Base-by-base conservation (phyloP, 2,329 filamentous ascomycete genomes). In the Penicillium sp. region DNA sequence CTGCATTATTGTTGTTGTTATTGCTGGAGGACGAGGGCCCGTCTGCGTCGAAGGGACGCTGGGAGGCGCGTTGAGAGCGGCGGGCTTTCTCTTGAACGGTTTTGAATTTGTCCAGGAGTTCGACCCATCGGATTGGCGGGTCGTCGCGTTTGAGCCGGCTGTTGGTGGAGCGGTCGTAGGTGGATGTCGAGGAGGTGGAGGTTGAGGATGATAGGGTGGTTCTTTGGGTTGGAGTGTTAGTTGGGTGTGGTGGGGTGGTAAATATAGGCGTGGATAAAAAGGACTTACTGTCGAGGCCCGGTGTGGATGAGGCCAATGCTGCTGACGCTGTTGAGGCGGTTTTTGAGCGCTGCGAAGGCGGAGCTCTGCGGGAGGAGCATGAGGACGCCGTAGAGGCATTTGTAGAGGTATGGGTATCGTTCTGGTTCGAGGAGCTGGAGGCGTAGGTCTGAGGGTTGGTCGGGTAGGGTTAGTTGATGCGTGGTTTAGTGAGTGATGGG, bases 351-450 rank as follows among this genome's bases (percentile, higher is more conserved):
- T 24, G 90, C 93, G 71, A 98, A 98, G 7, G 93, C 94, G 26
- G 89, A 94, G 15, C 91, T 97, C 71, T 98, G 93, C 0, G 93
- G 93, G n/a, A 98, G 79, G 17, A 98, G 83, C 93, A 98, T 98
- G 48, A 98, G 77, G 40, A 98, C 80, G 9, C 93, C 93, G 64
- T 97, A 98, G 43, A 98, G 81, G 70, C 93, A 98, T 72, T 96
- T 96, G 76, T 98, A 97, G 2, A 98, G 76, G 66, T 95, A 88
- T 2, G 93, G 93, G 59, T 91, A 91, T 67, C 87, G 88, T 66
- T 98, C 93, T 1, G 93, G 93, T 65, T 98, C 93, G 8, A 98
- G 80, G 9, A 98, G 79, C 65, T 98, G 93, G 44, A 98, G 83
- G 38, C 93, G 87, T 41, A 98, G 82, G 69, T 97, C 89, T 95